phyloP scores from a whole-genome alignment of 495 filamentous ascomycete species.

The Penicillium mononematosum region DNA sequence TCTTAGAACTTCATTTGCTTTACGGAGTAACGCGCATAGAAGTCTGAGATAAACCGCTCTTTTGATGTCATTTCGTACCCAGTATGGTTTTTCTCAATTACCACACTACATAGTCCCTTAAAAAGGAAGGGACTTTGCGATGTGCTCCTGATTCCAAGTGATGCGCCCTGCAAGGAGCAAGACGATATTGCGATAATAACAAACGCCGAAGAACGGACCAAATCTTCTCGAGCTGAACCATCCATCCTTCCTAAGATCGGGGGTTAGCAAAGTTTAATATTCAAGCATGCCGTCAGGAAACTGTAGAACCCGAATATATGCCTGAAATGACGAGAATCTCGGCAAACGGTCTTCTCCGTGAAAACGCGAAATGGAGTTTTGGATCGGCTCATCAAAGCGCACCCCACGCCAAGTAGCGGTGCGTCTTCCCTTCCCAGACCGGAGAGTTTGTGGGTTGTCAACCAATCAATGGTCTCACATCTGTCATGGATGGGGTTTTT shows the following conservation, averaged over 20 bases:
- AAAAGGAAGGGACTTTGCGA: background rate
- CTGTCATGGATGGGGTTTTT: background rate
- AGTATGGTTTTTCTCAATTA: background rate
- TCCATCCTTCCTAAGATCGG: constrained; percentile 2
- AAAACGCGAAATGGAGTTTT: background rate
- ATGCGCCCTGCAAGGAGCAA: background rate
- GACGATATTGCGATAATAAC: background rate
- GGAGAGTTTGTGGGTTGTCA: background rate
- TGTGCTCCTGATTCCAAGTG: background rate
- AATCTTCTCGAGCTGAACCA: constrained; percentile 2
- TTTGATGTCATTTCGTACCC: background rate
- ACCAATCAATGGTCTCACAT: constrained; percentile 11
- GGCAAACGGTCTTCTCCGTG: background rate
- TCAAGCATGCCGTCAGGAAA: background rate
- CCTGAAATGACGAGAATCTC: background rate
- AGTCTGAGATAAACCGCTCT: background rate
- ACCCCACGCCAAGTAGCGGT: constrained; percentile 14
- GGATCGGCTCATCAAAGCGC: constrained; percentile 7
- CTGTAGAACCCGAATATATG: background rate
- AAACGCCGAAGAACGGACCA: constrained; percentile 6
- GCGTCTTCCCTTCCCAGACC: background rate
- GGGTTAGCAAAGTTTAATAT: constrained; percentile 6
- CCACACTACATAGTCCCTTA: background rate
- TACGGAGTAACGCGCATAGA: background rate
- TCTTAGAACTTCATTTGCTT: background rate